Conservation (phyloP, 306 rosid species). For the Echinosophora koreensis region DNA sequence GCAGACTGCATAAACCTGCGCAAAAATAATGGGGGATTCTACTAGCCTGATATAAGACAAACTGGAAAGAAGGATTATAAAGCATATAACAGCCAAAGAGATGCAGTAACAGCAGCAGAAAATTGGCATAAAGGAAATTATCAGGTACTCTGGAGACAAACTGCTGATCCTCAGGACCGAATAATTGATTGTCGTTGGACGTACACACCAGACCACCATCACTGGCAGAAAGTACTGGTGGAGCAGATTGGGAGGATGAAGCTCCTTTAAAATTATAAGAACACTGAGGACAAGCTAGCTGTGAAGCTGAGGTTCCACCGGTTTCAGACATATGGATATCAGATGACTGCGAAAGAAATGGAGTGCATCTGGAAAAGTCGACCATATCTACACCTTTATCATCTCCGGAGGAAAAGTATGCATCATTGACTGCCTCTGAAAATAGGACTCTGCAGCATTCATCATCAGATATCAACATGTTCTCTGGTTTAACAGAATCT, state of each 20-base stretch:
- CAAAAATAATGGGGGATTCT: too few species aligned
- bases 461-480: slow-evolving; percentile 66
- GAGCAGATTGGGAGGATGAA: slow-evolving; percentile 55
- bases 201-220: slow-evolving; percentile 49
- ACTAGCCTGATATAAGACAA: too few species aligned
- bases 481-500: slow-evolving; percentile 54
- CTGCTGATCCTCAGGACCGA: slow-evolving; percentile 55
- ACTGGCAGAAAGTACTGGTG: slow-evolving; percentile 52
- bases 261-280: slow-evolving; percentile 51
- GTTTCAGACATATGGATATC: slow-evolving; percentile 53
- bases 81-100: too few species aligned
- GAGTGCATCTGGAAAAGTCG: slow-evolving; percentile 49
- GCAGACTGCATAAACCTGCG: too few species aligned
- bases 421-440: slow-evolving; percentile 58
- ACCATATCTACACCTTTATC: slow-evolving; percentile 42
- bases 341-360: slow-evolving; percentile 54
- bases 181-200: slow-evolving; percentile 53
- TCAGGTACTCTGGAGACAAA: slow-evolving; percentile 48
- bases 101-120: too few species aligned
- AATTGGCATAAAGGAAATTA: slow-evolving; percentile 56
- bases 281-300: slow-evolving; percentile 51
- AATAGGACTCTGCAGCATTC: slow-evolving; percentile 77
- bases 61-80: too few species aligned
- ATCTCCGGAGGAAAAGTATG: slow-evolving; percentile 51
- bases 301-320: slow-evolving; percentile 51